These are phyloP conservation scores for Phytopythium oedochilum DNA, from an alignment of 352 stramenopile species.

Conservation along the genomic window DNA sequence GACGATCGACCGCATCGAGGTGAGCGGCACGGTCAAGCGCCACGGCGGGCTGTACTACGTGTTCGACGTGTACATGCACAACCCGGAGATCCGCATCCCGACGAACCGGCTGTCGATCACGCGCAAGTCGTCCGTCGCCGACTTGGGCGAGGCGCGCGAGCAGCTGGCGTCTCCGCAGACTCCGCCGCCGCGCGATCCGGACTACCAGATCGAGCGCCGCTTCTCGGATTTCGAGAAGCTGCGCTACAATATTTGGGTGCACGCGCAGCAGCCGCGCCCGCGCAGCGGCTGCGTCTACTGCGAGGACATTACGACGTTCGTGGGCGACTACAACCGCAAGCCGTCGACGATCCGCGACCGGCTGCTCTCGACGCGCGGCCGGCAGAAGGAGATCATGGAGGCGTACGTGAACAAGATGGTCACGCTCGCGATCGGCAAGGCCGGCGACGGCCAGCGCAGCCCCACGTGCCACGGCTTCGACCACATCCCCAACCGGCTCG, in stretches of 20 bases:
- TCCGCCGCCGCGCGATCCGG: conserved; percentile 13
- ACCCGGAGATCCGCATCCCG: conserved; percentile 37
- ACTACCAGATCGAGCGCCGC: conserved; percentile 34
- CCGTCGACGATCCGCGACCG: conserved; percentile 23
- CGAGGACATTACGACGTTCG: conserved; percentile 27
- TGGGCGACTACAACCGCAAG: conserved; percentile 22
- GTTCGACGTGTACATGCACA: conserved; percentile 39
- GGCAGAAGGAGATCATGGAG: conserved; percentile 25
- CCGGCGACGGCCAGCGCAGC: conserved; percentile 24
- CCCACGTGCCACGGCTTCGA: conserved; percentile 31
- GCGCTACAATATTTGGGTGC: conserved; percentile 32
- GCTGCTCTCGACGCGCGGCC: conserved; percentile 21
- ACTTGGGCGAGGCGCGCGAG: conserved; percentile 3
- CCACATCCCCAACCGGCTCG: conserved; percentile 31
- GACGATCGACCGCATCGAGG: conserved; percentile 31
- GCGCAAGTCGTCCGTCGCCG: conserved; percentile 15
- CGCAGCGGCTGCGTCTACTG: conserved; percentile 28
- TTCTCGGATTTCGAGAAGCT: conserved; percentile 37
- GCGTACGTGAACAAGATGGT: conserved; percentile 29
- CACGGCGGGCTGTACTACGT: conserved; percentile 28
- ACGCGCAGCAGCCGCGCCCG: conserved; percentile 29
- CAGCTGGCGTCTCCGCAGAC: not conserved
- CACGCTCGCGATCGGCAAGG: conserved; percentile 21
- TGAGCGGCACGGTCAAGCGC: conserved; percentile 25
- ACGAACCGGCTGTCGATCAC: conserved; percentile 23